These are phyloP conservation scores for Baorangia bicolor DNA, from an alignment of 768 basidiomycete genomes.

Conservation along the genomic window DNA sequence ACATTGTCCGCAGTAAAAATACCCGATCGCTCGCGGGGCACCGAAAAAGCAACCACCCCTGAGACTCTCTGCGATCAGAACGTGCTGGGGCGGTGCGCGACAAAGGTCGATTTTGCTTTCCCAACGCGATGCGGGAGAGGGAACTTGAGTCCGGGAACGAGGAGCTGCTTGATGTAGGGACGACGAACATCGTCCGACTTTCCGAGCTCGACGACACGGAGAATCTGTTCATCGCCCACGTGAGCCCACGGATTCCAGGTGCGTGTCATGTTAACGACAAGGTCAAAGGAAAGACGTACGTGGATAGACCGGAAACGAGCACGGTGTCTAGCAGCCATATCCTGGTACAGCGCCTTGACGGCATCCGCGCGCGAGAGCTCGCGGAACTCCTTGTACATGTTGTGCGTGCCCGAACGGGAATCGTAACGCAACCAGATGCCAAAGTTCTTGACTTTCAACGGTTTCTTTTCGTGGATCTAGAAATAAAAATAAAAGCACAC, in stretches of 20 bases:
- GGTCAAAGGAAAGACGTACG: slow-evolving; percentile 46
- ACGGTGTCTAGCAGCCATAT: slow-evolving; percentile 99
- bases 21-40: neutral
- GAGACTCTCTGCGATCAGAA: slow-evolving; percentile 48
- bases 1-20: slow-evolving; percentile 9
- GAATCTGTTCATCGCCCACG: slow-evolving; percentile 57
- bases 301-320: slow-evolving; percentile 99
- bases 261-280: neutral
- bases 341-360: slow-evolving; percentile 96
- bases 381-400: slow-evolving; percentile 99
- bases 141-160: slow-evolving; percentile 91
- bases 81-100: slow-evolving; percentile 73
- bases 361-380: slow-evolving; percentile 93
- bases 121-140: slow-evolving; percentile 88
- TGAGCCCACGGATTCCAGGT: neutral
- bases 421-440: slow-evolving; percentile 99
- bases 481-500: slow-evolving; percentile 19
- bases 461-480: slow-evolving; percentile 98
- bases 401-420: slow-evolving; percentile 99
- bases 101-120: slow-evolving; percentile 79
- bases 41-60: neutral
- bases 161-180: slow-evolving; percentile 97
- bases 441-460: slow-evolving; percentile 99
- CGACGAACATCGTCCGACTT: slow-evolving; percentile 91
- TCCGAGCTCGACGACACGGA: slow-evolving; percentile 95